These are phyloP conservation scores for Thraustochytrium sp. DNA, from an alignment of 352 stramenopile species.

Conservation along the genomic window DNA sequence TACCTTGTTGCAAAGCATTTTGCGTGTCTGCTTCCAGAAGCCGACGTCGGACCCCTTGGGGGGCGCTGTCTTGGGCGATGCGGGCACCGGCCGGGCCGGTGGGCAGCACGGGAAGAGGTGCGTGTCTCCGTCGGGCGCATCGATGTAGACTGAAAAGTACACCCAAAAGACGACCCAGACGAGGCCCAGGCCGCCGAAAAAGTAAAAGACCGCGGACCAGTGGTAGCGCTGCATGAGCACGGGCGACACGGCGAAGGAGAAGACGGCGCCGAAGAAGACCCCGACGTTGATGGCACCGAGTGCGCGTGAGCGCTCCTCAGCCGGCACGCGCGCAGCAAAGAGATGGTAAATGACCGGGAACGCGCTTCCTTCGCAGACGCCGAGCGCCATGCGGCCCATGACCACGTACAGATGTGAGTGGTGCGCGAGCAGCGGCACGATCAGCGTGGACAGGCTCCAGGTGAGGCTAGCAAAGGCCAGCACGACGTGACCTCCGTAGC, in stretches of 20 bases:
- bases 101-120: background rate
- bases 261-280: conserved; percentile 26
- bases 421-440: conserved; percentile 27
- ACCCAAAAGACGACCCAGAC: conserved; percentile 15
- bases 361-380: conserved; percentile 13
- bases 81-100: background rate
- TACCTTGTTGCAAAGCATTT: conserved; percentile 24
- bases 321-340: conserved; percentile 29
- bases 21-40: background rate
- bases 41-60: background rate
- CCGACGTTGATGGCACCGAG: conserved; percentile 24
- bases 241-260: conserved; percentile 29
- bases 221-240: conserved; percentile 28
- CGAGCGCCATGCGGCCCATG: conserved; percentile 5
- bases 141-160: conserved; percentile 1
- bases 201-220: conserved; percentile 42
- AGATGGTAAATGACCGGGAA: conserved; percentile 44
- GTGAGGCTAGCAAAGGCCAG: conserved; percentile 5
- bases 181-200: conserved; percentile 36
- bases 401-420: background rate
- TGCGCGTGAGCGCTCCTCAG: conserved; percentile 33
- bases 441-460: conserved; percentile 32
- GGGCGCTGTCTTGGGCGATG: background rate
- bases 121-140: background rate
- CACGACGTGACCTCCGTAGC: conserved; percentile 38